These are phyloP conservation scores for Panus rudis DNA, from an alignment of 768 basidiomycete species.

Conservation along the genomic window DNA sequence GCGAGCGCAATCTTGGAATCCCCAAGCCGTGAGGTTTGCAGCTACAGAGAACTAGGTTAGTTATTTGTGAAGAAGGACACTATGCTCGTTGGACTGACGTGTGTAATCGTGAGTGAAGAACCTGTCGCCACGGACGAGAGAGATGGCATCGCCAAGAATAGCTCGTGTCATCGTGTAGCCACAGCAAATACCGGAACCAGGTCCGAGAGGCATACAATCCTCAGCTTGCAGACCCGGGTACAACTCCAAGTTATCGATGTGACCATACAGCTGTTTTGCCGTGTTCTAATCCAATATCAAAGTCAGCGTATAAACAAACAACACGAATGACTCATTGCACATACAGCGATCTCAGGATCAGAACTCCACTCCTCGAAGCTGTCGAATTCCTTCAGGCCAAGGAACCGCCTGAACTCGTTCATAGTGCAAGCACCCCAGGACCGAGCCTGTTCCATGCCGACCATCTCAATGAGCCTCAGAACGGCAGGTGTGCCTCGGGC, in stretches of 20 bases:
- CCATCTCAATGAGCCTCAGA: slow-evolving; percentile 45
- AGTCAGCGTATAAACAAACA: no score
- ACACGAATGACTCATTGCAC: no score
- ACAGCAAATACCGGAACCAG: slow-evolving; percentile 25
- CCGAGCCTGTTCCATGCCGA: slow-evolving; percentile 49
- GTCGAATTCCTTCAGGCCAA: slow-evolving; percentile 44
- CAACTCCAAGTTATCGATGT: slow-evolving; percentile 31
- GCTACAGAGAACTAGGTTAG: no score
- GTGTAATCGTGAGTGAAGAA: slow-evolving; percentile 48
- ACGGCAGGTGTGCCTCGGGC: slow-evolving; percentile 41
- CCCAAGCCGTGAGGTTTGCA: slow-evolving; percentile 42
- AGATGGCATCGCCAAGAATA: slow-evolving; percentile 46
- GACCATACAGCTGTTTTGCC: slow-evolving; percentile 26
- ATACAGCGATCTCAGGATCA: slow-evolving; percentile 45
- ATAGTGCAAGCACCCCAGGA: slow-evolving; percentile 38
- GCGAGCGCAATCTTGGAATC: slow-evolving; percentile 39
- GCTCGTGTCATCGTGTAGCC: slow-evolving; percentile 23
- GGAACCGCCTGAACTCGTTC: slow-evolving; percentile 68
- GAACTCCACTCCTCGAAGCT: slow-evolving; percentile 70
- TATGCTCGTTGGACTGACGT: no score
- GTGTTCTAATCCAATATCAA: no score
- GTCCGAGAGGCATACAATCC: slow-evolving; percentile 14
- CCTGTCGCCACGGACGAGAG: slow-evolving; percentile 46
- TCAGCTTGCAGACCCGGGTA: slow-evolving; percentile 30
- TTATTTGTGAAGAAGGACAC: no score